Evolutionary conservation across 2,329 filamentous ascomycete genomes (phyloP).

Genomic region (Sporothrix dimorphospora): DNA sequence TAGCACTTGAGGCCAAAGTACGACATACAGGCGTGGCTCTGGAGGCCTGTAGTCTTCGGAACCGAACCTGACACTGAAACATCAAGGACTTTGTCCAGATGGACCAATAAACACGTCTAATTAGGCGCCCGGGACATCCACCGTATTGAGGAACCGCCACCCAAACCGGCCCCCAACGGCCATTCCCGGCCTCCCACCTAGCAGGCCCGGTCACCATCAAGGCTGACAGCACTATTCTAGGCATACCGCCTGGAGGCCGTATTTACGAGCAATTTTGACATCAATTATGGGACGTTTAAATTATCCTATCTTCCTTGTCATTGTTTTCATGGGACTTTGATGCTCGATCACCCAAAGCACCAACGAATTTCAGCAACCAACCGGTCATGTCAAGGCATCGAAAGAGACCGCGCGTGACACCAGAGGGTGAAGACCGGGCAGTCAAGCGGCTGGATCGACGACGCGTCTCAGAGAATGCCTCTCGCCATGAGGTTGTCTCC

Average conservation of each 20-base stretch:
- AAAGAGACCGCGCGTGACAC: background rate
- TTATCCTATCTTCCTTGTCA: background rate
- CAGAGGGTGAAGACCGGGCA: background rate
- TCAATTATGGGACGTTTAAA: background rate
- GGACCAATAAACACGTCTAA: conserved; percentile 2
- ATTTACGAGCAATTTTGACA: background rate
- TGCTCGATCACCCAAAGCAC: conserved; percentile 9
- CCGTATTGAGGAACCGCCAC: background rate
- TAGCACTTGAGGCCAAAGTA: background rate
- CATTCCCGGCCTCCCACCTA: background rate
- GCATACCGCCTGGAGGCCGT: background rate
- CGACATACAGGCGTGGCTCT: background rate
- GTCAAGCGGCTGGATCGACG: background rate
- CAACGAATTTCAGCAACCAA: background rate
- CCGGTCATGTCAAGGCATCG: background rate
- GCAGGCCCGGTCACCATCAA: background rate
- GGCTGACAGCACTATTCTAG: background rate
- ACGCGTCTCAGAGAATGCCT: background rate
- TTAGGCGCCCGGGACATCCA: background rate
- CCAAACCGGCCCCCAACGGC: background rate
- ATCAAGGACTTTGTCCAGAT: background rate
- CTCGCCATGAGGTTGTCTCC: background rate
- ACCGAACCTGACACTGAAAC: background rate
- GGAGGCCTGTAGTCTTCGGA: background rate
- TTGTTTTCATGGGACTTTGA: background rate